A percentile compares a stretch with the other conserved stretches of the same genome.
phyloP scores from a whole-genome alignment of 1,139 yeast genomes.

The Geotrichum siamense region DNA sequence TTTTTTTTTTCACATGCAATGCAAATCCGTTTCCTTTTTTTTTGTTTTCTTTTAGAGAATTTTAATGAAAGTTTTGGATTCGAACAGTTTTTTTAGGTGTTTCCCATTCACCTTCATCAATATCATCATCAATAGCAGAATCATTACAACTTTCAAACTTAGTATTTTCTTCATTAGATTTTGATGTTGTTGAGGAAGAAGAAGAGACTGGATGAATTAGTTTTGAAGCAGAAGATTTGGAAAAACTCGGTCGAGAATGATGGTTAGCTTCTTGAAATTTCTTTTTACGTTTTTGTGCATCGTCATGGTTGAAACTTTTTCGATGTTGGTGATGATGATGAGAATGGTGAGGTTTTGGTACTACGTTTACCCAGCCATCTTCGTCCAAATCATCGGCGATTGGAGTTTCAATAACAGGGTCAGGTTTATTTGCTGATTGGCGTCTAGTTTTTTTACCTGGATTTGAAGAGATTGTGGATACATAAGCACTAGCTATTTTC shows the following conservation, averaged over 20 bases:
- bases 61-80: slow-evolving; percentile 4
- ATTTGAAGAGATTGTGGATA: slow-evolving; percentile 9
- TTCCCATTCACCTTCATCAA: slow-evolving; percentile 14
- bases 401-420: slow-evolving; percentile 1
- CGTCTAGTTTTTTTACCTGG: slow-evolving; percentile 6
- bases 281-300: slow-evolving; percentile 16
- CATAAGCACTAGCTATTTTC: slow-evolving; percentile 16
- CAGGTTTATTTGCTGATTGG: slow-evolving; percentile 10
- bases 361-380: slow-evolving; percentile 34
- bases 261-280: slow-evolving; percentile 16
- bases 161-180: slow-evolving; percentile 2
- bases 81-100: slow-evolving; percentile 16
- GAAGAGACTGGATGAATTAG: background rate
- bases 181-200: background rate
- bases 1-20: slow-evolving; percentile 4
- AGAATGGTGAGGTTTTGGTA: slow-evolving; percentile 21
- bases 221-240: slow-evolving; percentile 9
- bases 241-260: slow-evolving; percentile 9
- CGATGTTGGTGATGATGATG: slow-evolving; percentile 8
- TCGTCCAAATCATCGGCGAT: slow-evolving; percentile 25
- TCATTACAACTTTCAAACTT: slow-evolving; percentile 1
- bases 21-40: background rate
- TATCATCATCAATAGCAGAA: slow-evolving; percentile 7
- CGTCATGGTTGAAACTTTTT: slow-evolving; percentile 19
- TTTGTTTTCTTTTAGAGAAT: background rate